Evolutionary conservation across 2,329 filamentous ascomycete species (phyloP).

Genomic region (Phaeosphaeriaceae sp.): DNA sequence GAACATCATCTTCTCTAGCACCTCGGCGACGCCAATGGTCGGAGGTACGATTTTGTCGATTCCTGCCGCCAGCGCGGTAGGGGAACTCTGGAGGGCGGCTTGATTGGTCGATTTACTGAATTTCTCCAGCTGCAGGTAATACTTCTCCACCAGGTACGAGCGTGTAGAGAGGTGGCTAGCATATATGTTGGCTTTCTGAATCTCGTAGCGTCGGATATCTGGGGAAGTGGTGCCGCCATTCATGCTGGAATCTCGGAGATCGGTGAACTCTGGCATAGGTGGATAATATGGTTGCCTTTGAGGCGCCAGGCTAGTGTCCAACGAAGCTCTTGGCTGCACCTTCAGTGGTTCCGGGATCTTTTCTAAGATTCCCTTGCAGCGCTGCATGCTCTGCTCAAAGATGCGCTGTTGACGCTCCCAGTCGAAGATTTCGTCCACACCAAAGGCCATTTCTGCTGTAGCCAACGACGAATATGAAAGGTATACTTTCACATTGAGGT

Average conservation of each 20-base stretch:
- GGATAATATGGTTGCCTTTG: constrained; percentile 45
- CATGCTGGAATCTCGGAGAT: constrained; percentile 35
- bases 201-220: constrained; percentile 69
- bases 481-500: constrained; percentile 79
- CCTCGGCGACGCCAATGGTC: constrained; percentile 41
- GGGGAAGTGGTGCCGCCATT: constrained; percentile 31
- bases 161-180: constrained; percentile 81
- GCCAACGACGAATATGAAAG: constrained; percentile 80
- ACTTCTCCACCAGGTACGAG: constrained; percentile 86
- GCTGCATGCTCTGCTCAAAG: constrained; percentile 73
- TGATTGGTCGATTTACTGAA: constrained; percentile 58
- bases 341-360: constrained; percentile 74
- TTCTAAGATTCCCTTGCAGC: constrained; percentile 73
- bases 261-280: constrained; percentile 45
- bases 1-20: constrained; percentile 70
- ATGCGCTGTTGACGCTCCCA: constrained; percentile 80
- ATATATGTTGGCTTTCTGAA: constrained; percentile 91
- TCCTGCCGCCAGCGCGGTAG: constrained; percentile 32
- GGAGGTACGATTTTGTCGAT: constrained; percentile 37
- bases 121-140: constrained; percentile 77
- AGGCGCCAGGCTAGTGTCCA: constrained; percentile 34
- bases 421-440: constrained; percentile 76
- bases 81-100: constrained; percentile 48
- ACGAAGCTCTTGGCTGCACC: constrained; percentile 57
- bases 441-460: constrained; percentile 83